Base-by-base conservation (phyloP, 352 stramenopile species). In the Phytophthora crassamura region DNA sequence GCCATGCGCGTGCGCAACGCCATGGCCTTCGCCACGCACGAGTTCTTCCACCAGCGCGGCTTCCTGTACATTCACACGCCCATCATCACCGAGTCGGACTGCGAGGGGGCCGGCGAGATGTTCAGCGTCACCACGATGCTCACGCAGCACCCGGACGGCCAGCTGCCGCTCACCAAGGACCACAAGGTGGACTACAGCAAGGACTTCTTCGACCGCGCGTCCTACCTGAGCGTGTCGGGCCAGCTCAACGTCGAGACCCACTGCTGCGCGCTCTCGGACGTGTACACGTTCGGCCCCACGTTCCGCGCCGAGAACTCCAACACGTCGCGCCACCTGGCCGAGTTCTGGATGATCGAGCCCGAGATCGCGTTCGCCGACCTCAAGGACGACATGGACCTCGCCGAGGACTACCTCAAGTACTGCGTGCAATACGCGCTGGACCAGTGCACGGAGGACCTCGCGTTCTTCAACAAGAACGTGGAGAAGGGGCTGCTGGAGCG, bases 291-390 rank as follows among this genome's bases (percentile, higher is more conserved):
- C 74, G 98, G 98, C 15, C 98, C 98, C 18, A 99, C 98, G 42
- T 99, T 99, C 77, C 93, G 98, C 34, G 98, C 98, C 10, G 98
- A 99, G 86, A 99, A 99, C 83, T 98, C 84, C 36, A 98, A 99
- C 82, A 99, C 98, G 45, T 91, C 94, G 47, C 86, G 97, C 53
- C 98, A 99, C 77, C 77, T 99, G 52, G 95, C 96, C 8, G 97
- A 99, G 77, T 99, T 99, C 78, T 98, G 96, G 86, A 99, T 99
- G 97, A 94, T 99, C 33, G 98, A 99, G 80, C 95, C 95, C 1
- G 89, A 97, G 68, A 97, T 98, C 38, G 85, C 85, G 15, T 94
- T 94, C 45, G 85, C 85, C 12, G 88, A 97, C 64, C 67, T 99
- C 11, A 77, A 87, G 40, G 93, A 98, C 64, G 83, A 98, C 80